Percentiles rank a stretch among this genome's conserved stretches.
These are phyloP conservation scores for Coelastrella sp. DNA, from an alignment of 139 green algal genomes.

Conservation along the genomic window DNA sequence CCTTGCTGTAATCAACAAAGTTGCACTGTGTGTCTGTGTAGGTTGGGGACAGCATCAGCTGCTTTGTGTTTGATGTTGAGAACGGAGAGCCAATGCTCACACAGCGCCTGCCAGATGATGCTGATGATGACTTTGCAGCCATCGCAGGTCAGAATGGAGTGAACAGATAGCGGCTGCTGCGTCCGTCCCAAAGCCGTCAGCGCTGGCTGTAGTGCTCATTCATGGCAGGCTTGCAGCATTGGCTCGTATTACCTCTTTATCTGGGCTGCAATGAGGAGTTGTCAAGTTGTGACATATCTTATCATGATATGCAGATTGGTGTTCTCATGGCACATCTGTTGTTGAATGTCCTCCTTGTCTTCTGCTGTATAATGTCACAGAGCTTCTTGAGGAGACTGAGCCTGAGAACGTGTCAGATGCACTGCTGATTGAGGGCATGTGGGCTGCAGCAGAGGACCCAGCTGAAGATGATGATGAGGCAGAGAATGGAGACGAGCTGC, in stretches of 20 bases:
- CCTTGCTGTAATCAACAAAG: too few species aligned
- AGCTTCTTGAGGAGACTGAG: slow-evolving; percentile 5
- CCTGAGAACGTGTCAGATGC: slow-evolving; percentile 20
- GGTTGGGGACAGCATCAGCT: slow-evolving; percentile 51
- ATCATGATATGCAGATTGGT: too few species aligned
- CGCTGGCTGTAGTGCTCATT: too few species aligned
- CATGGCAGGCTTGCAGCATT: too few species aligned
- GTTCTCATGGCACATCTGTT: too few species aligned
- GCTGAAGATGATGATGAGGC: slow-evolving; percentile 45
- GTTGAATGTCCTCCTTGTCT: background rate
- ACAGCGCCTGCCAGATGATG: slow-evolving; percentile 61
- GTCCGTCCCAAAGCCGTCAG: too few species aligned
- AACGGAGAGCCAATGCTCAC: slow-evolving; percentile 53
- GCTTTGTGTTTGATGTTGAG: slow-evolving; percentile 61
- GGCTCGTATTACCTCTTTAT: too few species aligned
- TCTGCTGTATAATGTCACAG: background rate
- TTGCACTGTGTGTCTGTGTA: too few species aligned
- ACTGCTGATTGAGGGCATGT: slow-evolving; percentile 31
- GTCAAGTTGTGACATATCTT: too few species aligned
- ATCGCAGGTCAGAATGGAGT: background rate
- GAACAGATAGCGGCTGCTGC: background rate
- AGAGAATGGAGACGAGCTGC: slow-evolving; percentile 48
- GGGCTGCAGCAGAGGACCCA: slow-evolving; percentile 28
- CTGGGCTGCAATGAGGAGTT: too few species aligned
- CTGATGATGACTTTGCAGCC: slow-evolving; percentile 41